Base-by-base conservation (phyloP, 176 grass and related monocot genomes). In the Lolium multiflorum region DNA sequence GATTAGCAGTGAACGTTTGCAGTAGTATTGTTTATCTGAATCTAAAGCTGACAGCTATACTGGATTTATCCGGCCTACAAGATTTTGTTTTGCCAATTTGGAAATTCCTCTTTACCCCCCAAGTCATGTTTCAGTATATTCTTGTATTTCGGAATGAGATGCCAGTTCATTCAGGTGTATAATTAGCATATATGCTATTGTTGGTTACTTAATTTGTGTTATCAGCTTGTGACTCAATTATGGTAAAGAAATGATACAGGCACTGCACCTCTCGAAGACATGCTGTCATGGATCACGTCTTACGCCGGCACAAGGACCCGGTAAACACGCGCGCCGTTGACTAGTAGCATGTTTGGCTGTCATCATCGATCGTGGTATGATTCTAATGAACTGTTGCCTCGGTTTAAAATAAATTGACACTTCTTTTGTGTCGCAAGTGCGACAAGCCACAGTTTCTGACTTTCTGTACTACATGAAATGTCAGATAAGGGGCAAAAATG, bases 1-100 rank as follows among this genome's bases (percentile, higher is more conserved):
- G 85, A 83, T 82, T 50, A 50, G 48, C 48, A 50, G 48, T 49
- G 46, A 46, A 82, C 76, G 78, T 35, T 79, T 50, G n/a, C 9
- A 6, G 5, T 39, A 49, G 81, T 39, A 49, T 86, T 77, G 60
- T 38, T 79, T 74, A 58, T 84, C 8, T 60, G 28, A 41, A 74
- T 84, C 70, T 10, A 69, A 64, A 80, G 57, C 24, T 5, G 18
- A 10, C 50, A 6, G n/a, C 8, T 50, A 52, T 75, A 57, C 22
- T 80, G 49, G 80, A 67, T 87, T 37, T 79, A 57, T 68, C 39
- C 66, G 74, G 65, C 13, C 51, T 18, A 56, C 75, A 6, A 70
- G 26, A 76, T 86, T 77, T 77, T 86, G 78, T 77, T 13, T 50
- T 63, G 59, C 11, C 18, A 62, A 24, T 31, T 76, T 7, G 12